Evolutionary conservation across 495 filamentous ascomycete genomes (phyloP), one percentile per base, ranked within the genome.

Genomic region (Daldinia vernicosa): DNA sequence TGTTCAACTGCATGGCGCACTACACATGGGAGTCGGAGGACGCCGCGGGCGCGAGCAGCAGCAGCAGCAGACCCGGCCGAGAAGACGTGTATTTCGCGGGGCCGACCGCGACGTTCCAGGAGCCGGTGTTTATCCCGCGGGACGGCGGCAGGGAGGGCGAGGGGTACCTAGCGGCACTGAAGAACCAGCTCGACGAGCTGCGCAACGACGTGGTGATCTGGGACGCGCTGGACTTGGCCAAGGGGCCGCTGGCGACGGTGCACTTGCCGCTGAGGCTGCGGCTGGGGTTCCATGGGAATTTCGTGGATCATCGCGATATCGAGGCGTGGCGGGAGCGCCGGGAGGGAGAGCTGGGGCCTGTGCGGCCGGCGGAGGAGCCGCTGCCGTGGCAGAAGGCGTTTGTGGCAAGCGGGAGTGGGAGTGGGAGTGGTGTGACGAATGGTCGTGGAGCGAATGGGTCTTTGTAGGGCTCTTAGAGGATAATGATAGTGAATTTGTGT

Each of bases 111-210:
- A 83, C 84, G 2, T 85, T 88, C 69, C 87, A 89, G 65, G 87
- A 89, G 64, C 87, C 87, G 0, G 82, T 85, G 0, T 89, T 89
- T 66, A 84, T 88, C 32, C 87, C 87, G 0, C 77, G 77, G 60
- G 66, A 74, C 0, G 80, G 79, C 6, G 76, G 75, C 0, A 71
- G 58, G 3, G 87, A 89, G 66, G 87, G 85, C 3, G 85, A 89
- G 67, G 86, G 87, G 1, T 88, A 86, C 61, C 67, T 89, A 11
- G 80, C 86, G 12, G 83, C 80, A 15, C 78, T 89, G 33, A 76
- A 88, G 37, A 89, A 88, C 64, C 84, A 85, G 67, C 79, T 85
- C 15, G 83, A 83, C 47, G 77, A 79, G 27, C 76, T 86, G 57
- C 72, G 78, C 14, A 87, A 84, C 66, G 85, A 86, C 55, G 74